A percentile compares a stretch with the other conserved stretches of the same genome.
Evolutionary conservation across 208 protist genomes (phyloP).

Genomic region (Plasmodiophora brassicae): DNA sequence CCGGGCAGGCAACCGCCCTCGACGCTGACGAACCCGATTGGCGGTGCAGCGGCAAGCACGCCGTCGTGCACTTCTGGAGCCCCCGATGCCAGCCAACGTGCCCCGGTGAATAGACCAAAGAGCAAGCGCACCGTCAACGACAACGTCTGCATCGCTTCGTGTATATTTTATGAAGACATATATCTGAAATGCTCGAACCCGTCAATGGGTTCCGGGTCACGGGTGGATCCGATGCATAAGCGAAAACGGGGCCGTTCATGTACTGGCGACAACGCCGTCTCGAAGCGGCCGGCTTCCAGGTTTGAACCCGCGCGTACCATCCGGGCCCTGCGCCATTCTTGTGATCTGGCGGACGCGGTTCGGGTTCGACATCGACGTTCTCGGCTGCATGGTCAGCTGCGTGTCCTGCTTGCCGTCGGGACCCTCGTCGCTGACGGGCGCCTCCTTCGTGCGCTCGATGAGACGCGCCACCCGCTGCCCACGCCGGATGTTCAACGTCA

Average conservation of each 20-base stretch:
- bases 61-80: not conserved
- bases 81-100: not conserved
- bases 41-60: not conserved
- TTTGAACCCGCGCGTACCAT: constrained; percentile 11
- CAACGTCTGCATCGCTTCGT: too few species aligned
- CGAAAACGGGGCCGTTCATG: too few species aligned
- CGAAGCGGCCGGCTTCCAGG: not conserved
- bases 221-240: too few species aligned
- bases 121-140: too few species aligned
- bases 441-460: constrained; percentile 14
- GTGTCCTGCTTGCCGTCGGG: not conserved
- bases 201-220: too few species aligned
- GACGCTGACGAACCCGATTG: not conserved
- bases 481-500: not conserved
- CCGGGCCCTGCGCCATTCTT: not conserved
- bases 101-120: too few species aligned
- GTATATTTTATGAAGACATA: too few species aligned
- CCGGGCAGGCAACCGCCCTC: not conserved
- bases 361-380: not conserved
- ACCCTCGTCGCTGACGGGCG: not conserved
- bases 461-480: not conserved
- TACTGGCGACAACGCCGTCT: too few species aligned
- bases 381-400: not conserved
- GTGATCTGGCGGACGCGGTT: not conserved
- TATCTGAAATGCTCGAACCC: too few species aligned